Evolutionary conservation across 2,329 filamentous ascomycete species (phyloP), one percentile per base, ranked within the genome.

Genomic region (Tolypocladium ophioglossoides): DNA sequence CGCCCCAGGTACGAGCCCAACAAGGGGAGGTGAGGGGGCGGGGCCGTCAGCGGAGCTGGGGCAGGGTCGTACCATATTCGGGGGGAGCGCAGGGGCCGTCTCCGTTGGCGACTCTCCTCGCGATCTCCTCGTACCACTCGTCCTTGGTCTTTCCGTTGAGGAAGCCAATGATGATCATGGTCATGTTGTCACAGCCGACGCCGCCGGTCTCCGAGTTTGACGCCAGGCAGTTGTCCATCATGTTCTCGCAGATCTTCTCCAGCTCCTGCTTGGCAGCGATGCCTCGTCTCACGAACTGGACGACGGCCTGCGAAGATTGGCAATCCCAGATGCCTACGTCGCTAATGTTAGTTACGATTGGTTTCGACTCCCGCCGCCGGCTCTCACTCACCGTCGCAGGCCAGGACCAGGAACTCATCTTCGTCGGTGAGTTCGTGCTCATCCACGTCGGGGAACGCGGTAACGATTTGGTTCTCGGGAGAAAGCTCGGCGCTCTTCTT

Each of bases 151-250:
- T 91, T 70, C 92, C 94, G 66, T 89, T 84, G 62, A 99, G 81
- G 68, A 99, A 84, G 62, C 87, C 94, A 66, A 99, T 77, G 61
- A 99, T 81, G 63, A 86, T 78, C 87, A 99, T 97, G 62, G 94
- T 99, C 94, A 99, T 99, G 78, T 99, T 99, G 77, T 99, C 94
- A 72, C 94, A 99, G 58, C 94, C 94, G 58, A 99, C 92, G 59
- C 94, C 94, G 54, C 94, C 94, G 35, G 92, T 96, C 74, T 99
- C 94, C 62, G 91, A 96, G 80, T 95, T 97, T 57, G 91, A 95
- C 41, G 94, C 91, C 61, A 99, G 79, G 70, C 94, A 99, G 77
- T 97, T 99, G 78, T 99, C 92, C 94, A 99, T 99, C 90, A 99
- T 96, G 76, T 99, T 99, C 75, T 99, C 94, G 72, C 92, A 97